These are phyloP conservation scores for Canariomyces notabilis DNA, from an alignment of 2,329 filamentous ascomycete species.

Conservation along the genomic window DNA sequence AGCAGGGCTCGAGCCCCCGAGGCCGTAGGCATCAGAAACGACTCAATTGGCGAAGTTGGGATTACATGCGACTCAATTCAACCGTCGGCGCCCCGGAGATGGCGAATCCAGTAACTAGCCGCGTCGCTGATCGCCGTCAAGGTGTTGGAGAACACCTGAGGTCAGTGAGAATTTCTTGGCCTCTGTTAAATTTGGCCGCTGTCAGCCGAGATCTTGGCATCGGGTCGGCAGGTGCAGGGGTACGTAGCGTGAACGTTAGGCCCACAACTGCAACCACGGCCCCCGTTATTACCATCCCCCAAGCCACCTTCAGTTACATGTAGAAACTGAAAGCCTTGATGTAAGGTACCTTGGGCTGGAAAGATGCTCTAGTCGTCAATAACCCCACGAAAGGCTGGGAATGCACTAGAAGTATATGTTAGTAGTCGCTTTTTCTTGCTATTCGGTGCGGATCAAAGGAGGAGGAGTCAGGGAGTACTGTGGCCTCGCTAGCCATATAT, in stretches of 20 bases:
- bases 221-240: neutral
- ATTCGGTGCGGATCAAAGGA: no score
- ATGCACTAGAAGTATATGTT: no score
- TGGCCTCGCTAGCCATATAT: no score
- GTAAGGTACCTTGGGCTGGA: neutral
- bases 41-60: constrained; percentile 1
- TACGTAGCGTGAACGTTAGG: constrained; percentile 9
- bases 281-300: no score
- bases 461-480: no score
- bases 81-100: neutral
- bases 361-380: no score
- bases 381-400: no score
- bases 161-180: neutral
- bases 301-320: no score
- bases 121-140: neutral
- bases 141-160: neutral
- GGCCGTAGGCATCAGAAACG: constrained; percentile 23
- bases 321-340: no score
- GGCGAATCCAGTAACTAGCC: constrained; percentile 2
- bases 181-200: constrained; percentile 17
- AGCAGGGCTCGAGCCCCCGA: constrained; percentile 25
- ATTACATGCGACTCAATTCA: constrained; percentile 11
- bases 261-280: neutral
- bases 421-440: no score
- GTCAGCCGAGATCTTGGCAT: constrained; percentile 15